Evolutionary conservation across 2,329 filamentous ascomycete genomes (phyloP).

Genomic region (Diplocarpon rosae): DNA sequence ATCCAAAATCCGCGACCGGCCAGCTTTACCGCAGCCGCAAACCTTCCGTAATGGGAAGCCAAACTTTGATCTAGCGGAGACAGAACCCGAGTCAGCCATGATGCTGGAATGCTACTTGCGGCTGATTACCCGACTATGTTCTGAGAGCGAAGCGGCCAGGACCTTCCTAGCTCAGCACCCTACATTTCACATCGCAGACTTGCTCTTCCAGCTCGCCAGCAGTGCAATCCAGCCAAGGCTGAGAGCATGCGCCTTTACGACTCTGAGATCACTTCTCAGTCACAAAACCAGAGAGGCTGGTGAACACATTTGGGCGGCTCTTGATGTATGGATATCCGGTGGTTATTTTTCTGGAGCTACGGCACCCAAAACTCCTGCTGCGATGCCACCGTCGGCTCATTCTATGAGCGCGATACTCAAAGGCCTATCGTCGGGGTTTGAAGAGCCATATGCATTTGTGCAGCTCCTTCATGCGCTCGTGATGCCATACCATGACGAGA

Average conservation of each 20-base stretch:
- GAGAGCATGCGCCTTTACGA: slow-evolving; percentile 72
- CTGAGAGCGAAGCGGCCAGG: slow-evolving; percentile 61
- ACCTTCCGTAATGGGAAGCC: slow-evolving; percentile 49
- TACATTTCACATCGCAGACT: slow-evolving; percentile 58
- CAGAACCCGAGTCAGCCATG: slow-evolving; percentile 84
- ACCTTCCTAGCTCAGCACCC: slow-evolving; percentile 58
- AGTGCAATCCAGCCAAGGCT: slow-evolving; percentile 66
- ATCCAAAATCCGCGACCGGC: slow-evolving; percentile 63
- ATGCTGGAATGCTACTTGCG: slow-evolving; percentile 94
- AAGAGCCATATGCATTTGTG: slow-evolving; percentile 78
- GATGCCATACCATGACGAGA: slow-evolving; percentile 49
- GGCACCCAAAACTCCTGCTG: slow-evolving; percentile 28
- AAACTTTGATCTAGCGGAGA: slow-evolving; percentile 57
- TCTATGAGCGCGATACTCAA: slow-evolving; percentile 58
- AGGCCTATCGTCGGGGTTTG: slow-evolving; percentile 66
- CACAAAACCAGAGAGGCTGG: slow-evolving; percentile 59
- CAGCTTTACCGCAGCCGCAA: slow-evolving; percentile 42
- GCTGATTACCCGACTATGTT: slow-evolving; percentile 71
- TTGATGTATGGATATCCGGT: slow-evolving; percentile 72
- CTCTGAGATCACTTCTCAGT: slow-evolving; percentile 63
- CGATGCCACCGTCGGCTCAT: slow-evolving; percentile 18
- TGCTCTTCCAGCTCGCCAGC: slow-evolving; percentile 69
- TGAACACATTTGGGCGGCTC: slow-evolving; percentile 64
- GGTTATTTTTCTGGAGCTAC: slow-evolving; percentile 36
- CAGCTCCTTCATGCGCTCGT: slow-evolving; percentile 64